These are phyloP conservation scores for Neurospora tetrasperma DNA, from an alignment of 495 filamentous ascomycete genomes.

Conservation along the genomic window DNA sequence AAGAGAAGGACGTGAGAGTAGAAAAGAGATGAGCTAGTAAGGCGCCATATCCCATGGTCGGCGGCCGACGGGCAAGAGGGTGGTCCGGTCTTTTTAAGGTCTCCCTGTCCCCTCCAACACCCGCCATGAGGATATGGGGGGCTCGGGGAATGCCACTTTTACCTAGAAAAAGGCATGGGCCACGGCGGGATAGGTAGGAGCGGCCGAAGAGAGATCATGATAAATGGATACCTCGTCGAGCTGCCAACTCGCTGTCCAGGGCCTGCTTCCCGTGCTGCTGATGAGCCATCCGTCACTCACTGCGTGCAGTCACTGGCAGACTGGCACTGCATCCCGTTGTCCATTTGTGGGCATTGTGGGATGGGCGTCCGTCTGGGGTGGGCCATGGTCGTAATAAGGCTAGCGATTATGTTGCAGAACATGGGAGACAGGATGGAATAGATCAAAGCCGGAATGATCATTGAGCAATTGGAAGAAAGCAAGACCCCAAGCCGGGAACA, in stretches of 20 bases:
- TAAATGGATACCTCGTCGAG: background rate
- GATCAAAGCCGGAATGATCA: background rate
- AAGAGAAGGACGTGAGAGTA: background rate
- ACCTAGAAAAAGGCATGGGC: background rate
- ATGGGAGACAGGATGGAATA: background rate
- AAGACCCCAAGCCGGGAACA: background rate
- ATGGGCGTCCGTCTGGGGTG: background rate
- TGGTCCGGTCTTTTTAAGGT: conserved; percentile 14
- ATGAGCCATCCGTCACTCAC: background rate
- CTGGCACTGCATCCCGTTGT: background rate
- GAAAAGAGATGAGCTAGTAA: background rate
- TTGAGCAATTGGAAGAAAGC: background rate
- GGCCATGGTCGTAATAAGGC: background rate
- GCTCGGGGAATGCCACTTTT: background rate
- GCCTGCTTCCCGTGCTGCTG: background rate
- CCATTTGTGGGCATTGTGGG: background rate
- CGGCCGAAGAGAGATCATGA: background rate
- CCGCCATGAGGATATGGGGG: background rate
- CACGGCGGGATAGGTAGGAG: background rate
- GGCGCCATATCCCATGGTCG: conserved; percentile 9
- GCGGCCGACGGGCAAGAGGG: conserved; percentile 15
- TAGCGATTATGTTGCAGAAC: background rate
- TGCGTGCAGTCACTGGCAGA: background rate
- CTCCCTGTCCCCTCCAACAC: background rate
- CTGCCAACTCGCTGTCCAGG: background rate